Evolutionary conservation across 1,139 yeast genomes (phyloP), one percentile per base, ranked within the genome.

Genomic region (Magnusiomyces suaveolens): DNA sequence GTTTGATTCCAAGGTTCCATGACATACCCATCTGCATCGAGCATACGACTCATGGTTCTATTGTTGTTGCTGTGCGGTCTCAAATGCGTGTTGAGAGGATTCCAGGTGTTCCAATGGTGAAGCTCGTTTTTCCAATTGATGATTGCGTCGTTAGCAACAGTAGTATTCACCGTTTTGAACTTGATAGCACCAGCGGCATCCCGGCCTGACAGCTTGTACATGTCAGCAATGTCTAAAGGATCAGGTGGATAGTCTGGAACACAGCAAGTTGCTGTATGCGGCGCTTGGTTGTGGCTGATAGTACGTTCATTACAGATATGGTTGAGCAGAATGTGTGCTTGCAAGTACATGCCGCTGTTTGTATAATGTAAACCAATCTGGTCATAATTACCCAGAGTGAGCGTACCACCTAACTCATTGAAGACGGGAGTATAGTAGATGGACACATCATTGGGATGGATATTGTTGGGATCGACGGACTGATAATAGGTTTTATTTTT

Each of bases 361-460:
- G 14, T 32, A 33, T 56, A 56, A 46, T 53, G 56, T 92, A 88
- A 70, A 94, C 97, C 18, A 98, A 98, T 74, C 95, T 92, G 62
- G 97, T 92, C 56, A 76, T 92, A 65, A 98, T 92, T 53, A 92
- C 98, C 20, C 88, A 97, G 0, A 98, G 98, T 54, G 98, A 98
- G 18, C 98, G 97, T 66, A 98, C 98, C 50, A 92, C 98, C 55
- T 92, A 92, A 68, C 96, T 92, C 58, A 83, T 92, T 60, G 1
- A 52, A 33, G 3, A 54, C 58, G 10, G 54, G 52, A 18, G 16
- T 36, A 48, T 55, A 55, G 29, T 46, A 55, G 1, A 55, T 44
- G n/a, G 46, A 26, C 21, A 38, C 25, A 16, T 41, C 25, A 20
- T 41, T 29, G 33, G 12, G n/a, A n/a, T n/a, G n/a, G n/a, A n/a